Base-by-base conservation (phyloP, 1,284 basidiomycete genomes). In the Sanghuangporus weigelae region DNA sequence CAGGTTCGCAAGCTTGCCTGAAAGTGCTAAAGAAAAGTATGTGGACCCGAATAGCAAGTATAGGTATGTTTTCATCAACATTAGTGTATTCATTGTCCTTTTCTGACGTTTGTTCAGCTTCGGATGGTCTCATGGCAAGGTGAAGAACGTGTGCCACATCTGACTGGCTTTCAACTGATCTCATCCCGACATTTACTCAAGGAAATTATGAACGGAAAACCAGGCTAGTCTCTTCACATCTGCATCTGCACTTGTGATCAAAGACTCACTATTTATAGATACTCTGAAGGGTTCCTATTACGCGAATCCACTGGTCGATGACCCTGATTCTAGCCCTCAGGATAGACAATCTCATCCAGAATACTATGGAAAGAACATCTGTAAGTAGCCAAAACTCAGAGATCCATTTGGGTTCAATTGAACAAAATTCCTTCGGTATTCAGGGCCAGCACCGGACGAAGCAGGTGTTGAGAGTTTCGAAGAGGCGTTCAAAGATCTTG, bases 141-240 rank as follows among this genome's bases (percentile, higher is more conserved):
- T 87, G n/a, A 60, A 56, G 73, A 67, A 36, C 21, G 19, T 12
- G 35, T 42, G 49, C 42, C 31, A 53, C 19, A 16, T 7, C 12
- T 16, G 42, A 40, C 23, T 59, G 31, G 31, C 55, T n/a, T 48
- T 10, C 31, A 23, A n/a, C 11, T 38, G 6, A 36, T n/a, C 53
- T 31, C 16, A 38, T 7, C 7, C 38, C 3, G 16, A 5, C 14
- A 35, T 7, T 63, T 46, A 7, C 44, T 7, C 53, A 42, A 91
- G 87, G 95, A 97, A 81, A 86, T 95, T 46, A 96, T 96, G 94
- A 96, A 96, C 70, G 94, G 94, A 35, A 89, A 85, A 70, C 91
- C 89, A 69, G 83, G 92, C 90, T 68, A 68, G 70, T 61, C 19
- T 23, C 16, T 63, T 1, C 23, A 62, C 49, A 53, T 44, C 40